Evolutionary conservation across 2,329 filamentous ascomycete species (phyloP).

Genomic region (Gaeumannomyces tritici): DNA sequence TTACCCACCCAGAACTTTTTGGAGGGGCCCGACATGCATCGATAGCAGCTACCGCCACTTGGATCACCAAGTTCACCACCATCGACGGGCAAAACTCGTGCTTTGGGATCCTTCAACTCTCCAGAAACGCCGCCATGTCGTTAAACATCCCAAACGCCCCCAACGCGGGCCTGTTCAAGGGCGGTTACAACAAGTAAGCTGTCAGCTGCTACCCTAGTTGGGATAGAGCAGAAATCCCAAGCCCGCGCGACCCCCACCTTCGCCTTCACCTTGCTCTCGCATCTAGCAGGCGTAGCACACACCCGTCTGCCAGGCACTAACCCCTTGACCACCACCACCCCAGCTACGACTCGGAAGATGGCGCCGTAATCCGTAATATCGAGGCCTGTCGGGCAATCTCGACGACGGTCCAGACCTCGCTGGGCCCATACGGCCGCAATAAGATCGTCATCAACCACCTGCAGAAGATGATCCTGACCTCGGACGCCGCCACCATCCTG

Average conservation of each 20-base stretch:
- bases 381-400: slow-evolving; percentile 95
- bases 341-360: slow-evolving; percentile 98
- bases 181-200: slow-evolving; percentile 89
- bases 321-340: slow-evolving; percentile 3
- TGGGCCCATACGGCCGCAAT: slow-evolving; percentile 96
- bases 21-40: slow-evolving; percentile 6
- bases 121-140: slow-evolving; percentile 56
- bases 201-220: background rate
- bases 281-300: slow-evolving; percentile 11
- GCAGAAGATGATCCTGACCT: slow-evolving; percentile 98
- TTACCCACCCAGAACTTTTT: slow-evolving; percentile 6
- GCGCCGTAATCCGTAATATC: slow-evolving; percentile 95
- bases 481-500: slow-evolving; percentile 93
- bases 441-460: slow-evolving; percentile 99
- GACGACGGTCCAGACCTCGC: slow-evolving; percentile 90
- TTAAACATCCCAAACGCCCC: slow-evolving; percentile 92
- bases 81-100: background rate
- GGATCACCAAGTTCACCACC: slow-evolving; percentile 1
- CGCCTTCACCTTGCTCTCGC: slow-evolving; percentile 13
- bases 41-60: slow-evolving; percentile 6
- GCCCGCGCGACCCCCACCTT: slow-evolving; percentile 3
- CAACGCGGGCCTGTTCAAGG: slow-evolving; percentile 89
- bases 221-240: background rate
- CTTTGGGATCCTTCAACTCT: background rate
- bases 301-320: slow-evolving; percentile 5